Percentiles rank a stretch among this genome's conserved stretches.
Evolutionary conservation across 441 rosid species (phyloP).

Genomic region (Macaranga tanarius): DNA sequence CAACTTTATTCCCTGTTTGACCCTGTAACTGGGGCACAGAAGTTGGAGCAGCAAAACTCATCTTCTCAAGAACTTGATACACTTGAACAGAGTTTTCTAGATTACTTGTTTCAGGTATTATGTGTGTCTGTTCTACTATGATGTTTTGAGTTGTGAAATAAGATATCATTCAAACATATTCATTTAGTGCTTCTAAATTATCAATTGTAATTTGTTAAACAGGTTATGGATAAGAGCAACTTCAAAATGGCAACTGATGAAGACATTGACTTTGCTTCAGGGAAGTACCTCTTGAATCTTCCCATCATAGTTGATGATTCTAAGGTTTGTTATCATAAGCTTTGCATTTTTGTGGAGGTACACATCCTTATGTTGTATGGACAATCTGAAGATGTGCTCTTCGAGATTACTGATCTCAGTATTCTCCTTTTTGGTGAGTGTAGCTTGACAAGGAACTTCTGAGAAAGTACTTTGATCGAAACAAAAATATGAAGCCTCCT

Average conservation of each 20-base stretch:
- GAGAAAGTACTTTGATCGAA: slow-evolving; percentile 57
- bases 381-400: slow-evolving; percentile 7
- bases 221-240: slow-evolving; percentile 91
- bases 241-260: slow-evolving; percentile 76
- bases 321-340: slow-evolving; percentile 46
- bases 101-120: slow-evolving; percentile 65
- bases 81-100: slow-evolving; percentile 73
- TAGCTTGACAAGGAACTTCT: slow-evolving; percentile 86
- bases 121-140: not conserved
- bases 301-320: slow-evolving; percentile 77
- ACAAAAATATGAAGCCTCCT: slow-evolving; percentile 55
- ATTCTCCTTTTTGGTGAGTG: slow-evolving; percentile 27
- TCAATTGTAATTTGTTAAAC: slow-evolving; percentile 1
- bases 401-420: not conserved
- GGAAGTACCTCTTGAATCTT: slow-evolving; percentile 77
- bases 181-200: no score
- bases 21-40: slow-evolving; percentile 66
- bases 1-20: slow-evolving; percentile 84
- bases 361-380: not conserved
- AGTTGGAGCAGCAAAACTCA: slow-evolving; percentile 65
- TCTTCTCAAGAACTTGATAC: slow-evolving; percentile 54
- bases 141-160: no score
- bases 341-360: slow-evolving; percentile 8
- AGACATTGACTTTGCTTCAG: slow-evolving; percentile 79
- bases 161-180: no score